A percentile compares a stretch with the other conserved stretches of the same genome.
These are phyloP conservation scores for Epichloe bromicola DNA, from an alignment of 2,329 filamentous ascomycete species.

Conservation along the genomic window DNA sequence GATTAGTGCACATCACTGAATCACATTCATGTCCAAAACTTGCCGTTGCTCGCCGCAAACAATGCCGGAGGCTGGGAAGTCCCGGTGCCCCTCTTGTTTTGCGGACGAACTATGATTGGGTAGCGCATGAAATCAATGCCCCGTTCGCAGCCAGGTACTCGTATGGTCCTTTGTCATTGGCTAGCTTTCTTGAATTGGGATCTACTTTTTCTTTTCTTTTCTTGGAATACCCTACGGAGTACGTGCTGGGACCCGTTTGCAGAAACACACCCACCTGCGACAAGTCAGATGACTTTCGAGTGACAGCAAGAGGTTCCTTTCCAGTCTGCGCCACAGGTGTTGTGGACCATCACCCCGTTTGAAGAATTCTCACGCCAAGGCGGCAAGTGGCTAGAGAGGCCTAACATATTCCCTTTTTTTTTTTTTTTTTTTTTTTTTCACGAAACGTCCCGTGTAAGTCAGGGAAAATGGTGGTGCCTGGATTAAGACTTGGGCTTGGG, in stretches of 20 bases:
- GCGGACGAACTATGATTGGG: constrained; percentile 1
- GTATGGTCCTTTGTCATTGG: not conserved
- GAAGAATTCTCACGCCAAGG: not conserved
- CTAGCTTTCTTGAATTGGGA: not conserved
- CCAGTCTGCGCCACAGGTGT: constrained; percentile 2
- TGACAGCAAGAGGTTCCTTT: not conserved
- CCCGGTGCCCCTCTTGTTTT: not conserved
- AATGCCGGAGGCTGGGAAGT: not conserved
- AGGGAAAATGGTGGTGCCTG: too few relatives aligned
- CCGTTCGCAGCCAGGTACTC: not conserved
- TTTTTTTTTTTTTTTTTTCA: not conserved
- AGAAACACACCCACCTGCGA: not conserved
- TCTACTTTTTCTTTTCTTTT: too few relatives aligned
- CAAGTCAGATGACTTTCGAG: not conserved
- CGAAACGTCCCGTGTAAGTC: not conserved
- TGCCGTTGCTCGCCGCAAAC: not conserved
- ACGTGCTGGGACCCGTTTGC: not conserved
- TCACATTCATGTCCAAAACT: not conserved
- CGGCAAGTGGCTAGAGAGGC: not conserved
- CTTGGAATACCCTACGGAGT: too few relatives aligned
- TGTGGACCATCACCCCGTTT: constrained; percentile 1
- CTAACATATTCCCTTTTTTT: not conserved
- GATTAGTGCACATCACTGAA: not conserved
- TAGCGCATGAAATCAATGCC: not conserved
- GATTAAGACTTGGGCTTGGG: too few relatives aligned